A percentile compares a stretch with the other conserved stretches of the same genome.
Conservation (phyloP, 495 filamentous ascomycete genomes). For the Sporormia fimetaria region DNA sequence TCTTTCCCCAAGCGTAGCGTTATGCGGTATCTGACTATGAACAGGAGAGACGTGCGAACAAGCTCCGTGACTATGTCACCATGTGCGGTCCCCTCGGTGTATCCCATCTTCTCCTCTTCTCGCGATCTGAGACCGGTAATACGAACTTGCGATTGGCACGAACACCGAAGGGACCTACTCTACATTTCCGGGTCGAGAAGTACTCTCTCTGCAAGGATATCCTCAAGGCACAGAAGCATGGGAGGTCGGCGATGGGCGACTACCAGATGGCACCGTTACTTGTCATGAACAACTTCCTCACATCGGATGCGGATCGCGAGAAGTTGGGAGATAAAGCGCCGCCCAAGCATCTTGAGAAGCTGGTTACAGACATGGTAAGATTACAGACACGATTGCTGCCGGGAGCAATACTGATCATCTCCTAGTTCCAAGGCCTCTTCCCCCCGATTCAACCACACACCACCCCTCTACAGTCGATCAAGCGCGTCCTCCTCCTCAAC, state of each 20-base stretch:
- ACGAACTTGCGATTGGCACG: constrained; percentile 84
- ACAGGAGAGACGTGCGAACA: constrained; percentile 79
- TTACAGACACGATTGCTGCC: too few relatives aligned
- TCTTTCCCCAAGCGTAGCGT: neutral
- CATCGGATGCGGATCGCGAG: constrained; percentile 46
- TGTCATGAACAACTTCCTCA: constrained; percentile 96
- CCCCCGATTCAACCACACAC: constrained; percentile 89
- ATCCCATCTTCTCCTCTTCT: constrained; percentile 89
- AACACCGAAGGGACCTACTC: constrained; percentile 80
- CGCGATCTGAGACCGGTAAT: constrained; percentile 76
- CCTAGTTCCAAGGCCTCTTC: constrained; percentile 96
- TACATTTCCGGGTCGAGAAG: constrained; percentile 91
- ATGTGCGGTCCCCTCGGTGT: constrained; percentile 95
- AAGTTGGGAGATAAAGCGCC: constrained; percentile 29
- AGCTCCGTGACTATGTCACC: constrained; percentile 79
- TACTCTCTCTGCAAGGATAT: constrained; percentile 93
- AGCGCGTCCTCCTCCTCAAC: constrained; percentile 80
- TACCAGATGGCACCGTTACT: constrained; percentile 73
- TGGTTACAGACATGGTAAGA: constrained; percentile 86
- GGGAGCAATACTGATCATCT: too few relatives aligned
- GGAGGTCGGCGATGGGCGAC: constrained; percentile 69
- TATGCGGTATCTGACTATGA: neutral
- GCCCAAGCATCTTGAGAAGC: constrained; percentile 78
- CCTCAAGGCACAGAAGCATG: constrained; percentile 65
- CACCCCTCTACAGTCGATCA: constrained; percentile 77